Conservation (phyloP, 495 filamentous ascomycete species). For the Daldinia grandis region DNA sequence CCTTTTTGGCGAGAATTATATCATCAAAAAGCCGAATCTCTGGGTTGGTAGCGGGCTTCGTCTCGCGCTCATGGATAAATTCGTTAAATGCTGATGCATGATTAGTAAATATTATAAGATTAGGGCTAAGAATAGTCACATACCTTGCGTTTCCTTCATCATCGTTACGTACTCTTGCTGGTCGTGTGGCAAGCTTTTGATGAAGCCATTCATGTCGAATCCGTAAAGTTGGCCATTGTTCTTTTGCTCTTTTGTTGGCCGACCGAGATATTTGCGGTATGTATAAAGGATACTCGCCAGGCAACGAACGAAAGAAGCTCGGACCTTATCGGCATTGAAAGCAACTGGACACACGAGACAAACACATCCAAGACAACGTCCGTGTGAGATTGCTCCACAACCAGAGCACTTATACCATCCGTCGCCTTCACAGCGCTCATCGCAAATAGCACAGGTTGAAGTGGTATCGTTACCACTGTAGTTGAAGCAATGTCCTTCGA, state of each 20-base stretch:
- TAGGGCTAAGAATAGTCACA: not conserved
- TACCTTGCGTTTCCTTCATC: slow-evolving; percentile 93
- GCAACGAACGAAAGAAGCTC: slow-evolving; percentile 92
- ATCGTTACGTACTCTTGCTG: slow-evolving; percentile 87
- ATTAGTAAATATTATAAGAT: slow-evolving; percentile 23
- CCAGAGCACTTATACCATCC: slow-evolving; percentile 85
- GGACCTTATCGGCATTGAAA: slow-evolving; percentile 88
- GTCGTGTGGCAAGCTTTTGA: slow-evolving; percentile 88
- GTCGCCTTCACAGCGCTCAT: slow-evolving; percentile 84
- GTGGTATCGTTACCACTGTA: slow-evolving; percentile 72
- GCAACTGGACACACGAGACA: slow-evolving; percentile 88
- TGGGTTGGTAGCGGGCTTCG: slow-evolving; percentile 63
- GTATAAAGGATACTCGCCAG: slow-evolving; percentile 96
- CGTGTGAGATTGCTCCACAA: slow-evolving; percentile 80
- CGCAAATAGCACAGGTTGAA: slow-evolving; percentile 82
- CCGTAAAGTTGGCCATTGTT: slow-evolving; percentile 85
- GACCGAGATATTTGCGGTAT: slow-evolving; percentile 83
- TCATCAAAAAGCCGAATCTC: slow-evolving; percentile 91
- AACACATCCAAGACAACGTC: slow-evolving; percentile 80
- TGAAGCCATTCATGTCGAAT: slow-evolving; percentile 94
- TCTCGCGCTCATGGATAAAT: slow-evolving; percentile 93
- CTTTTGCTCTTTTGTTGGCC: slow-evolving; percentile 82
- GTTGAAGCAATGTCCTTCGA: slow-evolving; percentile 92
- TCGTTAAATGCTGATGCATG: slow-evolving; percentile 81
- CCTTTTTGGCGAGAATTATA: slow-evolving; percentile 92